Conservation (phyloP, 2,329 filamentous ascomycete species). For the Fusarium temperatum region DNA sequence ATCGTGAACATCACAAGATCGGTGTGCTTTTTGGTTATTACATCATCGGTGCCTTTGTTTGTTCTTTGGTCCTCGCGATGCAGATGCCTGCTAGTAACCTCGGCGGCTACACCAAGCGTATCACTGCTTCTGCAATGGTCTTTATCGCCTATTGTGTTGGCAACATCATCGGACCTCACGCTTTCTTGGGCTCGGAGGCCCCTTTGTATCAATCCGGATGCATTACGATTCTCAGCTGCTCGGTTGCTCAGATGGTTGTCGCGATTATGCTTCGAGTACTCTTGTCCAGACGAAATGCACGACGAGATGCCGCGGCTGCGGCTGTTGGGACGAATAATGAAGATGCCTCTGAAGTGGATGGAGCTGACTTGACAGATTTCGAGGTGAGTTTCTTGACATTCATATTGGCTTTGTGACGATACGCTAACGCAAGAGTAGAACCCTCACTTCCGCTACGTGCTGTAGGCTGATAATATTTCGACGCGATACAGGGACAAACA, state of each 20-base stretch:
- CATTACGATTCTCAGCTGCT: slow-evolving; percentile 44
- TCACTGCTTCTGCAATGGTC: slow-evolving; percentile 56
- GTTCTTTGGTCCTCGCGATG: slow-evolving; percentile 61
- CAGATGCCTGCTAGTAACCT: slow-evolving; percentile 61
- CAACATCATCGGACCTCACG: slow-evolving; percentile 40
- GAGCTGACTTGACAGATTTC: slow-evolving; percentile 34
- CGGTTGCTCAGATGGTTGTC: slow-evolving; percentile 26
- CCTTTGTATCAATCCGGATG: slow-evolving; percentile 62
- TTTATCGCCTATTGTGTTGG: slow-evolving; percentile 54
- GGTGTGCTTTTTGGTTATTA: slow-evolving; percentile 63
- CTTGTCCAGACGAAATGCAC: slow-evolving; percentile 18
- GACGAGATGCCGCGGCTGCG: slow-evolving; percentile 8
- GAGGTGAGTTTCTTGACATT: slow-evolving; percentile 6
- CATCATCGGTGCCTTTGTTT: slow-evolving; percentile 58
- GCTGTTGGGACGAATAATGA: not conserved
- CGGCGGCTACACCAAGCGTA: slow-evolving; percentile 58
- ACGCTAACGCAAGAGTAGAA: not conserved
- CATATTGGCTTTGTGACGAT: not conserved
- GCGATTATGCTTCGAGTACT: slow-evolving; percentile 23
- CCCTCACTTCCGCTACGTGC: slow-evolving; percentile 29
- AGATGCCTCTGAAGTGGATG: slow-evolving; percentile 1
- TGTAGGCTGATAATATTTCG: not conserved
- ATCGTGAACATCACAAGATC: slow-evolving; percentile 48
- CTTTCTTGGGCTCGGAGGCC: slow-evolving; percentile 55
- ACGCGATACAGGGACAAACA: too few relatives aligned